Evolutionary conservation across 2,329 filamentous ascomycete genomes (phyloP), one percentile per base, ranked within the genome.

Genomic region (Coleophoma cylindrospora): DNA sequence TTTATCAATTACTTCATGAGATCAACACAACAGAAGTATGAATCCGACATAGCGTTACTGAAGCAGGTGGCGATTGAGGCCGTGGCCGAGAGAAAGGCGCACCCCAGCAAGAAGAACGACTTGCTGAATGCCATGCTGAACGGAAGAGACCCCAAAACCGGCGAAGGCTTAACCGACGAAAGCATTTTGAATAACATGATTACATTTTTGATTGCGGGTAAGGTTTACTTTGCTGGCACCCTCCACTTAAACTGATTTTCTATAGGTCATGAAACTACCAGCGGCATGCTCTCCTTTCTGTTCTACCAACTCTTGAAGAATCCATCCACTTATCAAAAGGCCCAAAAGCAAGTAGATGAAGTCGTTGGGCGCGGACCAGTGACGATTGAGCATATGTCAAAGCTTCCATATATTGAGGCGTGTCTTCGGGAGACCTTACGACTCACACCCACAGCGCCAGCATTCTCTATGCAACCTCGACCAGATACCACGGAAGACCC

Each of bases 171-270:
- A 56, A 76, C 71, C 1, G 82, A 87, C 52, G 71, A 77, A 4
- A 79, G 74, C 45, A 86, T 89, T 54, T 75, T 80, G 14, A 75
- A 85, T 62, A 87, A 90, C 55, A 80, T 90, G 68, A 83, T 87
- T 51, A 89, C 85, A 0, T 89, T 89, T 56, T 66, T 89, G 10
- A 83, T 34, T 83, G 74, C 67, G 62, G 55, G 61, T 55, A 40
- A 40, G 54, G 43, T 22, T 9, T 10, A 6, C 27, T 10, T 5
- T 10, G 27, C 9, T 27, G 27, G 27, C 27, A 27, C 9, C 27
- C 27, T 27, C 9, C 7, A 80, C 76, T 9, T 38, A 11, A 54
- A 15, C 50, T 50, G 47, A 43, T 17, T 47, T 45, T 54, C 52
- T 48, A 64, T 67, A 57, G 74, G 83, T 2, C 85, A 88, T 54